Evolutionary conservation across 352 stramenopile species (phyloP).

Genomic region (Pythium phragmitis): DNA sequence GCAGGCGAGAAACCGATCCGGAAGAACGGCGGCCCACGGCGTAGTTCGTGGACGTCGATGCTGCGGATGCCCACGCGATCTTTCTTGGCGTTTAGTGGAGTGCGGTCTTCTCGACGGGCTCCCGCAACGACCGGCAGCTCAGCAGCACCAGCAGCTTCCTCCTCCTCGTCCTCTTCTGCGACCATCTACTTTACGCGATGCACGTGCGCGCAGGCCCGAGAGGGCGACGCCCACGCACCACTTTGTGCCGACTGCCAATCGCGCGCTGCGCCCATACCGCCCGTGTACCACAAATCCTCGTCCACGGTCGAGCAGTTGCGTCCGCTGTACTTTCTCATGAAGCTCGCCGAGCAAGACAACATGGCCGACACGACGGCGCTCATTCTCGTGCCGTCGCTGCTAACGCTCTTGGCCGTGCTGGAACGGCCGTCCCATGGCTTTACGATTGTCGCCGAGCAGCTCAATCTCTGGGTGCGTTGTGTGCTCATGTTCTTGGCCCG

Average conservation of each 20-base stretch:
- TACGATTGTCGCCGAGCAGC: slow-evolving; percentile 60
- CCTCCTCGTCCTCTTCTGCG: slow-evolving; percentile 4
- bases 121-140: too few species aligned
- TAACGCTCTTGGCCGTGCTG: slow-evolving; percentile 75
- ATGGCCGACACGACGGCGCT: slow-evolving; percentile 87
- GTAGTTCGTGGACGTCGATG: slow-evolving; percentile 6
- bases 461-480: slow-evolving; percentile 83
- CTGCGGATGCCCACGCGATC: slow-evolving; percentile 14
- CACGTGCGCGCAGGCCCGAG: neutral
- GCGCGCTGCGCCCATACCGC: neutral
- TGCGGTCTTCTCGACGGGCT: too few species aligned
- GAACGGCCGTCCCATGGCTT: slow-evolving; percentile 68
- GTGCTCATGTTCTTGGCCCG: slow-evolving; percentile 83
- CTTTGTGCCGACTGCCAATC: neutral
- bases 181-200: slow-evolving; percentile 27
- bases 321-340: slow-evolving; percentile 87
- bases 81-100: slow-evolving; percentile 16
- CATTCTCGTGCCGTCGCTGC: slow-evolving; percentile 77
- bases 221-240: neutral
- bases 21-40: neutral
- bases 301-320: slow-evolving; percentile 41
- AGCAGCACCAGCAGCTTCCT: neutral
- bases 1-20: neutral
- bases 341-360: slow-evolving; percentile 85
- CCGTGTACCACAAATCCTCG: slow-evolving; percentile 8